These are phyloP conservation scores for Selenicereus undatus DNA, from an alignment of 148 eudicot species.

Conservation along the genomic window DNA sequence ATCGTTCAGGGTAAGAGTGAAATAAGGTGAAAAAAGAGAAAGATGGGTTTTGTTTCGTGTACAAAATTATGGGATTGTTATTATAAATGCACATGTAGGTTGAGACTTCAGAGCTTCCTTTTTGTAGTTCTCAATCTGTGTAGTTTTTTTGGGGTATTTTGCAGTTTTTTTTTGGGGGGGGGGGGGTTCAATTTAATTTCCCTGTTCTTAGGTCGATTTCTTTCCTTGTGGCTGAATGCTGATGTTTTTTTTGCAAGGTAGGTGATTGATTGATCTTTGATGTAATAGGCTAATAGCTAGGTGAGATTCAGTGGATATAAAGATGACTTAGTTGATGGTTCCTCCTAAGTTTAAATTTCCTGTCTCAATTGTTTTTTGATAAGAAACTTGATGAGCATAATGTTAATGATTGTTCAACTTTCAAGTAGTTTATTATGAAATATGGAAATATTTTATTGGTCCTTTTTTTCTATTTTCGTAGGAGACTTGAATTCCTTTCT, in stretches of 20 bases:
- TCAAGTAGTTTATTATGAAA: no score
- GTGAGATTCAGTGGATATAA: no score
- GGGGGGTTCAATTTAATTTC: neutral
- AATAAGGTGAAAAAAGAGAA: neutral
- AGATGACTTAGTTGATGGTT: no score
- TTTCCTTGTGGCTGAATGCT: neutral
- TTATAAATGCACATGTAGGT: neutral
- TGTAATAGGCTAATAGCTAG: no score
- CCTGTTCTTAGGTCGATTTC: neutral
- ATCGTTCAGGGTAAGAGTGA: slow-evolving; percentile 20
- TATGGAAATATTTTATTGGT: no score
- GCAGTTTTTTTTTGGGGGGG: neutral
- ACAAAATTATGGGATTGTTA: slow-evolving; percentile 5
- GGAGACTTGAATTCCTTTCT: no score
- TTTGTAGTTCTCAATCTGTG: neutral
- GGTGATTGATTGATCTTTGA: no score
- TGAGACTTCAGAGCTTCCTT: neutral
- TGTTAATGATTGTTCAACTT: no score
- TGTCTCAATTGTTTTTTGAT: no score
- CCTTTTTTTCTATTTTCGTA: no score
- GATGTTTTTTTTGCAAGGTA: neutral
- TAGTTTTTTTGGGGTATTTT: neutral
- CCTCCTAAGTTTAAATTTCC: no score
- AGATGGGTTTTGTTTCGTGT: slow-evolving; percentile 1
- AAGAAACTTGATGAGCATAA: no score